These are phyloP conservation scores for Lobosporangium transversale DNA, from an alignment of 192 early-diverging fungal species.

Conservation along the genomic window DNA sequence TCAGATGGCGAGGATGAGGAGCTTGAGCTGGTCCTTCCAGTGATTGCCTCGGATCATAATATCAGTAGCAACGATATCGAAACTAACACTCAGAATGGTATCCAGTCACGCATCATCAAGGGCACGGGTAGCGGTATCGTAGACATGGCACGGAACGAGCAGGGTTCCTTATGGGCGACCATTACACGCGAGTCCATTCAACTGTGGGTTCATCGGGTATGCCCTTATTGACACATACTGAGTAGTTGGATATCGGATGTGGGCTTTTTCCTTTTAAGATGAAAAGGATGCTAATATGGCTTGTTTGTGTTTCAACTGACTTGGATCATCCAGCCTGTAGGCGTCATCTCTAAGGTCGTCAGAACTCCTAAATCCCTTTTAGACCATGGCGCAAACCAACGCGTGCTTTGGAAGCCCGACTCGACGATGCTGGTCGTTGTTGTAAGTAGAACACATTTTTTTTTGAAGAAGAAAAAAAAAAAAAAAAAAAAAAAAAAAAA, in stretches of 20 bases:
- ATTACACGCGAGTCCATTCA: constrained; percentile 69
- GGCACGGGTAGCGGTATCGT: constrained; percentile 56
- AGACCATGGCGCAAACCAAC: constrained; percentile 79
- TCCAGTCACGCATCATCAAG: constrained; percentile 30
- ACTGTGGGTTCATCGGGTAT: constrained; percentile 74
- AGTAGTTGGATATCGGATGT: neutral
- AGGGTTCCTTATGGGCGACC: constrained; percentile 68
- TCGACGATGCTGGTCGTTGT: constrained; percentile 69
- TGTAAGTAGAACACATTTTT: constrained; percentile 56
- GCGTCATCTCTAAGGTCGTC: constrained; percentile 69
- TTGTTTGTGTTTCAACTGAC: neutral
- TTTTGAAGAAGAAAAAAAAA: no score
- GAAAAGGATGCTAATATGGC: no score
- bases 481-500: no score
- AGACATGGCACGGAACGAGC: constrained; percentile 55
- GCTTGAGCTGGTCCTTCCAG: constrained; percentile 39
- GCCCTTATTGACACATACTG: neutral
- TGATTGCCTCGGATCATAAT: constrained; percentile 37
- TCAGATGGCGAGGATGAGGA: constrained; percentile 36
- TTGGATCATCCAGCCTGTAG: constrained; percentile 62
- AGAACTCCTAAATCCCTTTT: constrained; percentile 70
- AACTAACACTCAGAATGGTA: constrained; percentile 29
- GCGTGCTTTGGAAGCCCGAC: constrained; percentile 81
- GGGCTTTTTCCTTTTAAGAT: no score
- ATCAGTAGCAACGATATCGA: constrained; percentile 21